Evolutionary conservation across 179 eudicot species (phyloP), one percentile per base, ranked within the genome.

Genomic region (Camellia oleifera): DNA sequence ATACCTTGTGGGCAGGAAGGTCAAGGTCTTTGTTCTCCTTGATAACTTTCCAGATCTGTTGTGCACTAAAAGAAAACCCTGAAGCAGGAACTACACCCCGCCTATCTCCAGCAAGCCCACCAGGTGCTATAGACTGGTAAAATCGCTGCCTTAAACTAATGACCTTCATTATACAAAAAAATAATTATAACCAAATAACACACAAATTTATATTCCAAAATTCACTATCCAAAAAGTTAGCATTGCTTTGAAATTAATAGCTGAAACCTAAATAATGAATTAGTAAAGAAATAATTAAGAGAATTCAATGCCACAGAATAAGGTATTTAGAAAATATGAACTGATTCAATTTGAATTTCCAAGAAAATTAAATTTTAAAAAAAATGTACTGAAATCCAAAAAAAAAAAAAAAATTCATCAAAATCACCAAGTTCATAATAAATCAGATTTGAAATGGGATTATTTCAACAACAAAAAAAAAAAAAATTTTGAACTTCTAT

Each of bases 71-170:
- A 64, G 95, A 89, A 87, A 96, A 97, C 58, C 99, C 99, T 62
- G 99, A 97, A 75, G 97, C 98, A 81, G 99, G 99, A 87, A 97
- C 99, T 10, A 91, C 99, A 56, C 92, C 97, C 63, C 94, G 89
- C 18, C 99, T 92, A 84, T 97, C 99, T 79, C 98, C 98, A 80
- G 99, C 99, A 79, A 97, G 98, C 75, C 99, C 98, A 75, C 99
- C 99, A 86, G 98, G 99, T 75, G 98, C 97, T 79, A 96, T 94
- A 45, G 99, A 97, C 64, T 97, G 93, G 82, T 77, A 83, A 84
- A 97, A 97, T 54, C 93, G 87, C 81, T 94, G 93, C 88, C 97
- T 88, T 82, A 97, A 88, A 77, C 80, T 85, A 69, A 97, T 89
- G 86, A 92, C 99, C 99, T 96, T 79, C 78, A 86, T 45, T 4